These are phyloP conservation scores for Vitellaria paradoxa DNA, from an alignment of 179 eudicot species.

Conservation along the genomic window DNA sequence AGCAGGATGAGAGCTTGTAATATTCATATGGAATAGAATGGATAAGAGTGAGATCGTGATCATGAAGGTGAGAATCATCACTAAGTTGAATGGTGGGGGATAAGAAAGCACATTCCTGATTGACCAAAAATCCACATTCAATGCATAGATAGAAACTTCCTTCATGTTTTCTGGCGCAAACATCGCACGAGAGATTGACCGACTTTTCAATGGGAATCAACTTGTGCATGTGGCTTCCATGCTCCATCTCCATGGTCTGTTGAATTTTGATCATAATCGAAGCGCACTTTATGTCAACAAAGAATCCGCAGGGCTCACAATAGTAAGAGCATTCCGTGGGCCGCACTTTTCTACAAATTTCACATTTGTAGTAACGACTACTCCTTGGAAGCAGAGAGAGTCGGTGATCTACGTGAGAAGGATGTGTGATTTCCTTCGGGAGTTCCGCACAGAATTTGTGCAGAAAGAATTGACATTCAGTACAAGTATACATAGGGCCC, in stretches of 20 bases:
- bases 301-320: not conserved
- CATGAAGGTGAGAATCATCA: not conserved
- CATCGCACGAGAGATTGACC: not conserved
- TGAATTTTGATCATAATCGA: not conserved
- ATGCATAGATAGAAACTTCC: not conserved
- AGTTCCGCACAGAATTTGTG: too few species aligned
- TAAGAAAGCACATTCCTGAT: not conserved
- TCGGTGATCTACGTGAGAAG: too few species aligned
- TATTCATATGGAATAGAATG: not conserved
- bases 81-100: not conserved
- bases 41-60: not conserved
- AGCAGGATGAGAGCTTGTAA: not conserved
- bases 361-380: too few species aligned
- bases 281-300: not conserved
- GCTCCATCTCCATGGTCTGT: not conserved
- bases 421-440: too few species aligned
- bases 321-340: not conserved
- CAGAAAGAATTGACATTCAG: too few species aligned
- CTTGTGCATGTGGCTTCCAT: not conserved
- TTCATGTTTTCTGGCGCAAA: not conserved
- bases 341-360: too few species aligned
- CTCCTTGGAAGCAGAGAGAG: too few species aligned
- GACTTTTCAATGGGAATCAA: not conserved
- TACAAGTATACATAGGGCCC: too few species aligned
- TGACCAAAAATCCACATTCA: not conserved